Evolutionary conservation across 2,329 filamentous ascomycete genomes (phyloP).

Genomic region (Phyllosticta ampelicida): DNA sequence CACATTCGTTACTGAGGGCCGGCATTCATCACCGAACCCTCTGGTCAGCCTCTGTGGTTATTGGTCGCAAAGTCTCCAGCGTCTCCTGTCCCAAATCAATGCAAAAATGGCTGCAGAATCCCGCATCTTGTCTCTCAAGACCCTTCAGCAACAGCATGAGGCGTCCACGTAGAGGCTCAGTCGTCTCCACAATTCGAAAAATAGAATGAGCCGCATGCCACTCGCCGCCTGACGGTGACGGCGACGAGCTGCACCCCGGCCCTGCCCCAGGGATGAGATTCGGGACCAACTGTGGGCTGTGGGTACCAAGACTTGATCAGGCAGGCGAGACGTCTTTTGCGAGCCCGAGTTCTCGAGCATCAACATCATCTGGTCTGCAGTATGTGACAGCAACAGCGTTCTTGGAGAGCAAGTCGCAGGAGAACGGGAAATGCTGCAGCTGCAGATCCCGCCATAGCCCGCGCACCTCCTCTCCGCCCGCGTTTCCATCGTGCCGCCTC

Average conservation of each 20-base stretch:
- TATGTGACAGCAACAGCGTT: too few species aligned
- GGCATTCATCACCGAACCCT: too few species aligned
- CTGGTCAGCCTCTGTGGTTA: neutral
- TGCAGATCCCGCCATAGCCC: too few species aligned
- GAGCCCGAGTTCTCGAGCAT: neutral
- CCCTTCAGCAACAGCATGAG: neutral
- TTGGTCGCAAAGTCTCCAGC: neutral
- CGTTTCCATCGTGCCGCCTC: too few species aligned
- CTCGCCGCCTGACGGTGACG: neutral
- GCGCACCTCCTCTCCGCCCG: too few species aligned
- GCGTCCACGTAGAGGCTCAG: neutral
- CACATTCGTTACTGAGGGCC: too few species aligned
- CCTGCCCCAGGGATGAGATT: neutral
- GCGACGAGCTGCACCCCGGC: neutral
- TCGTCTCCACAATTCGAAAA: neutral
- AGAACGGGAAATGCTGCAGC: too few species aligned
- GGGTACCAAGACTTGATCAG: neutral
- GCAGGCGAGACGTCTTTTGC: neutral
- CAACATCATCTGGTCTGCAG: neutral
- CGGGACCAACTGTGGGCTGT: neutral
- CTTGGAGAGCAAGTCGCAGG: too few species aligned
- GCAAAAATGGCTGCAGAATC: neutral
- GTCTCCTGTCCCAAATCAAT: neutral
- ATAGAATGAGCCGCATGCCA: neutral
- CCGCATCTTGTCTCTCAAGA: neutral